Percentiles rank a stretch among this genome's conserved stretches.
phyloP scores from a whole-genome alignment of 192 early-diverging fungal genomes.

The Chytriomyces confervae region DNA sequence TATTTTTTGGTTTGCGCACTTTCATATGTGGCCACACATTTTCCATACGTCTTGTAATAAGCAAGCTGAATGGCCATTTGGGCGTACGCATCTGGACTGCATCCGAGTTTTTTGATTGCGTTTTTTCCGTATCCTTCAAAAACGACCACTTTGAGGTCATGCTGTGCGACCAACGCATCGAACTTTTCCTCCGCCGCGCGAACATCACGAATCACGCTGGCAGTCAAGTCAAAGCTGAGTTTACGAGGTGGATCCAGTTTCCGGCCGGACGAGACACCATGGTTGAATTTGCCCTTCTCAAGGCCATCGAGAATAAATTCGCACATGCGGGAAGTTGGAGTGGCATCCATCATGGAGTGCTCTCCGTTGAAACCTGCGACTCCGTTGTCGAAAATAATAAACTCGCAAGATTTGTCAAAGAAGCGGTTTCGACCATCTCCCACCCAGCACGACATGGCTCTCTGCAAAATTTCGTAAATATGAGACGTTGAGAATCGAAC shows the following conservation, averaged over 20 bases:
- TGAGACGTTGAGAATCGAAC: no score
- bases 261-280: conserved; percentile 61
- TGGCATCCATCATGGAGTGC: conserved; percentile 86
- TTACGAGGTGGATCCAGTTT: conserved; percentile 67
- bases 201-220: conserved; percentile 63
- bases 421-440: conserved; percentile 96
- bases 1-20: conserved; percentile 87
- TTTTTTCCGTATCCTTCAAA: conserved; percentile 92
- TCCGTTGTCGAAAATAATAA: conserved; percentile 96
- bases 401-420: conserved; percentile 96
- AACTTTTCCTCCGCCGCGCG: conserved; percentile 76
- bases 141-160: conserved; percentile 79
- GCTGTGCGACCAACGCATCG: conserved; percentile 73
- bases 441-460: conserved; percentile 89
- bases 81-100: conserved; percentile 59
- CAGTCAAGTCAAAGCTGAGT: conserved; percentile 76
- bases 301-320: conserved; percentile 73
- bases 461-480: neutral
- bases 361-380: conserved; percentile 94
- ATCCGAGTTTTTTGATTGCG: conserved; percentile 75
- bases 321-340: conserved; percentile 83
- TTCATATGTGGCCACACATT: conserved; percentile 86
- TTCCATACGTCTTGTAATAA: conserved; percentile 87
- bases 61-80: conserved; percentile 95
- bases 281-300: conserved; percentile 71